Base-by-base conservation (phyloP, 2,329 filamentous ascomycete genomes). In the Fusarium succisae region DNA sequence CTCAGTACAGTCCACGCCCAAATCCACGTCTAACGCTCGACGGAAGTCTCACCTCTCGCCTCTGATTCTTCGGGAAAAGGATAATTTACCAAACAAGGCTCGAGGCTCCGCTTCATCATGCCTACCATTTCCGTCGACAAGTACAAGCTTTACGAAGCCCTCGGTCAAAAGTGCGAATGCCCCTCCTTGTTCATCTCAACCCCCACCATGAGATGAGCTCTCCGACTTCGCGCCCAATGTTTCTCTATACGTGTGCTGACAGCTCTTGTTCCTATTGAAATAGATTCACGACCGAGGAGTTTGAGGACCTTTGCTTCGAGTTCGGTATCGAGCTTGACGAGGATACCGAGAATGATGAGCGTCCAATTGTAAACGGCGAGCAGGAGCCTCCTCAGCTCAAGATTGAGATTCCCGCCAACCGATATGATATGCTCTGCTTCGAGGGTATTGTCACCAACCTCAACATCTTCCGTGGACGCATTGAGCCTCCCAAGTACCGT, bases 261-360 rank as follows among this genome's bases (percentile, higher is more conserved):
- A 35, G 69, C 50, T 63, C 32, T 66, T 64, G 30, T 58, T 56
- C 53, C 45, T 41, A 45, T 26, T 38, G 22, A 61, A 47, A 45
- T 69, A 95, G 93, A 77, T 96, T 94, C 84, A 98, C 96, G 63
- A 96, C 94, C 74, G 91, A 97, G 79, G 94, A 97, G 81, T 99
- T 99, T 81, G 96, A 99, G 84, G 93, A 97, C 81, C 88, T 99
- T 78, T 98, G 96, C 85, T 99, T 99, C 89, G 96, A 99, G 80
- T 99, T 98, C 81, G 95, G 95, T 69, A 97, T 99, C 81, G 96
- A 99, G 84, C 90, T 99, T 77, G 96, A 99, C 86, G 96, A 98
- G 86, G 96, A 99, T 83, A 96, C 94, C 56, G 92, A 94, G 77
- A 88, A 94, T 79, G 88, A 90, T 66, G 91, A 94, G 75, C 88